Conservation (phyloP, 2,329 filamentous ascomycete species). For the Trichoderma afroharzianum region DNA sequence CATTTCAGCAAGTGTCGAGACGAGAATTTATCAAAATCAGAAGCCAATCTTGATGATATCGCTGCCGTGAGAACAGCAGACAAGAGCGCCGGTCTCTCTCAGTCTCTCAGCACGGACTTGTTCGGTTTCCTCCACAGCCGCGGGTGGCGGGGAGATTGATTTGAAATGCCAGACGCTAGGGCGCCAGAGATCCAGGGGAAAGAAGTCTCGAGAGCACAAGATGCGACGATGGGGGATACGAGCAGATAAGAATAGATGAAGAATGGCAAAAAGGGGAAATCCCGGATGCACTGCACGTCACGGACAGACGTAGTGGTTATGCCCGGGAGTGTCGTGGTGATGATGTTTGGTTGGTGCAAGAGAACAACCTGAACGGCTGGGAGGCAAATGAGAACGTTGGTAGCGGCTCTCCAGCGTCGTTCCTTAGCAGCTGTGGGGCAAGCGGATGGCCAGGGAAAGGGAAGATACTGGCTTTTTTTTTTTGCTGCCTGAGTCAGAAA, state of each 20-base stretch:
- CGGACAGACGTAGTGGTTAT: neutral
- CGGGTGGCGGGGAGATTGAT: constrained; percentile 15
- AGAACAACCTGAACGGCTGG: constrained; percentile 4
- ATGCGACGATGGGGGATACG: neutral
- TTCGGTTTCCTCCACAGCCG: constrained; percentile 2
- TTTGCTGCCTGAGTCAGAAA: constrained; percentile 36
- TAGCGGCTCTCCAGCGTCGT: neutral
- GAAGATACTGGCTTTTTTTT: neutral
- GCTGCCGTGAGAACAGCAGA: neutral
- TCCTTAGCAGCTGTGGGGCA: constrained; percentile 10
- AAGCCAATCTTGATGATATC: neutral
- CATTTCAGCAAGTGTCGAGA: constrained; percentile 36
- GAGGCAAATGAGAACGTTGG: constrained; percentile 11
- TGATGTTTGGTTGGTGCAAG: constrained; percentile 16
- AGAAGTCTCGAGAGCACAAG: neutral
- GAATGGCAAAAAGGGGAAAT: neutral
- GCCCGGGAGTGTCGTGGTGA: constrained; percentile 1
- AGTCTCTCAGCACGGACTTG: neutral
- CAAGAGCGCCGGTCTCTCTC: neutral
- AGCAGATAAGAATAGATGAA: neutral
- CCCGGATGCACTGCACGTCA: constrained; percentile 1
- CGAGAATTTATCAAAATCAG: neutral
- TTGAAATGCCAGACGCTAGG: constrained; percentile 14
- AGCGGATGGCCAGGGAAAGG: constrained; percentile 1
- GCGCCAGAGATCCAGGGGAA: neutral